Evolutionary conservation across 2,329 filamentous ascomycete species (phyloP).

Genomic region (Fusarium irregulare): DNA sequence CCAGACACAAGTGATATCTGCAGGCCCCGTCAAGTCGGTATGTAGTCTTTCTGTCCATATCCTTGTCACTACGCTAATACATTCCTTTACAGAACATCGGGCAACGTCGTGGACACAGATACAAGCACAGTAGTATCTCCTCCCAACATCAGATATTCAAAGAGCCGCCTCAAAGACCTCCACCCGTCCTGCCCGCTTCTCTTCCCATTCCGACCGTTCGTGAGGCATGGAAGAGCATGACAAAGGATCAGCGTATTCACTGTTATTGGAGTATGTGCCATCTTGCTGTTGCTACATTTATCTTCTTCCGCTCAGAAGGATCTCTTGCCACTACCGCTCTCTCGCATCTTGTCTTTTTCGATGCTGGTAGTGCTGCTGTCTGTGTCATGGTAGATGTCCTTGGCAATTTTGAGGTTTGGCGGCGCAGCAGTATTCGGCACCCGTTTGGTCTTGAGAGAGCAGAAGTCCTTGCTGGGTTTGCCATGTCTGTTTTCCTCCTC

Average conservation of each 20-base stretch:
- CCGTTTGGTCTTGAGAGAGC: constrained; percentile 93
- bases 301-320: constrained; percentile 86
- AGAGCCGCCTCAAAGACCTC: constrained; percentile 86
- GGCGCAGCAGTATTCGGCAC: constrained; percentile 88
- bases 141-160: constrained; percentile 93
- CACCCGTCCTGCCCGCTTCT: constrained; percentile 88
- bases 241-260: constrained; percentile 83
- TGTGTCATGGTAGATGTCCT: constrained; percentile 94
- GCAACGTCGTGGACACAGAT: constrained; percentile 93
- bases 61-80: constrained; percentile 10
- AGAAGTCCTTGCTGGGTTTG: constrained; percentile 94
- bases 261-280: constrained; percentile 93
- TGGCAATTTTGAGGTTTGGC: constrained; percentile 98
- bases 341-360: constrained; percentile 94
- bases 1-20: constrained; percentile 81
- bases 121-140: constrained; percentile 96
- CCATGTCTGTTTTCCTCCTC: constrained; percentile 94
- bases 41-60: constrained; percentile 44
- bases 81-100: constrained; percentile 76
- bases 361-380: constrained; percentile 89
- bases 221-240: constrained; percentile 92
- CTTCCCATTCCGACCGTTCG: constrained; percentile 89
- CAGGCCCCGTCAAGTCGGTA: constrained; percentile 81
- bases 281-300: constrained; percentile 82
- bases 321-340: constrained; percentile 92